phyloP scores from a whole-genome alignment of 352 stramenopile genomes.

The Phytophthora tentaculata region DNA sequence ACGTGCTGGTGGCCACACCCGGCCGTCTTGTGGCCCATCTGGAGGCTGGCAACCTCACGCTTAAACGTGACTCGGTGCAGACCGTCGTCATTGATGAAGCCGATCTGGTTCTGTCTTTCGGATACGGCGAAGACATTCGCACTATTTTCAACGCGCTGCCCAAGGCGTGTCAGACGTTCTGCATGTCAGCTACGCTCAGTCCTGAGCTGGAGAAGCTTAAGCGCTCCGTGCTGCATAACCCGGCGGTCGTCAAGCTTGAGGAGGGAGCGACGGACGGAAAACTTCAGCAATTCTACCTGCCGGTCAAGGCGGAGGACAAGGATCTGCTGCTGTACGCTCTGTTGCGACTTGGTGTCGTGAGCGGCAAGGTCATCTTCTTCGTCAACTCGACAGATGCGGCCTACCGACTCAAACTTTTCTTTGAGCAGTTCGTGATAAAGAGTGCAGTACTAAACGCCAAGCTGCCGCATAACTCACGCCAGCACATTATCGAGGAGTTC shows the following conservation, averaged over 20 bases:
- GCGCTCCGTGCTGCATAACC: slow-evolving; percentile 96
- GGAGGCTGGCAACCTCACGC: slow-evolving; percentile 74
- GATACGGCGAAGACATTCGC: slow-evolving; percentile 93
- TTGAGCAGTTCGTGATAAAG: slow-evolving; percentile 99
- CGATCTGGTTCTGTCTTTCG: slow-evolving; percentile 98
- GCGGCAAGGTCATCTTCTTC: slow-evolving; percentile 99
- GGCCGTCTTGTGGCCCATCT: slow-evolving; percentile 93
- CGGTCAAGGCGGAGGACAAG: slow-evolving; percentile 92
- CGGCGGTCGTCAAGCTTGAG: slow-evolving; percentile 97
- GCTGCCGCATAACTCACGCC: slow-evolving; percentile 96
- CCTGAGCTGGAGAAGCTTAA: slow-evolving; percentile 97
- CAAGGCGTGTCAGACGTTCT: slow-evolving; percentile 98
- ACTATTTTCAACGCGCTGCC: slow-evolving; percentile 94
- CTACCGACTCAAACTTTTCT: slow-evolving; percentile 99
- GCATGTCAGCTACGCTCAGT: slow-evolving; percentile 98
- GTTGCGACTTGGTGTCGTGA: slow-evolving; percentile 97
- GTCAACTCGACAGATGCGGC: slow-evolving; percentile 95
- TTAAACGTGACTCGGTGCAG: slow-evolving; percentile 93
- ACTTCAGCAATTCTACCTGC: slow-evolving; percentile 97
- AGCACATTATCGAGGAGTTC: slow-evolving; percentile 97
- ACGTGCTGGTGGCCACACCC: slow-evolving; percentile 96
- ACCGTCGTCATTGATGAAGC: slow-evolving; percentile 99
- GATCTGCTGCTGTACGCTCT: slow-evolving; percentile 98
- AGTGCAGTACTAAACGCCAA: slow-evolving; percentile 98
- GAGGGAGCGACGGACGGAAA: slow-evolving; percentile 90